Percentiles rank a stretch among this genome's conserved stretches.
Conservation (phyloP, 306 rosid genomes). For the Fragaria nilgerrensis region DNA sequence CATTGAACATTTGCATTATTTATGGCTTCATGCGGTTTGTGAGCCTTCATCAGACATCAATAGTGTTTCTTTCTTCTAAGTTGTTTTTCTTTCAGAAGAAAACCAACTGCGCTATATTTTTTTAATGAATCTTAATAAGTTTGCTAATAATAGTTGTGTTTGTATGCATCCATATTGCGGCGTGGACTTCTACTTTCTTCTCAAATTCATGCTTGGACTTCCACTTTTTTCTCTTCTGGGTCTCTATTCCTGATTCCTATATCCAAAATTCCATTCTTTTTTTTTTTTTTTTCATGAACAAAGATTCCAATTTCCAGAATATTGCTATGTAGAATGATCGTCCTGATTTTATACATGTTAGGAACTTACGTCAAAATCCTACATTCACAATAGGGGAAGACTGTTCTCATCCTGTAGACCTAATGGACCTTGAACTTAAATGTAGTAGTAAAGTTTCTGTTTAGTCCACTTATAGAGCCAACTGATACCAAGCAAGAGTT, state of each 20-base stretch:
- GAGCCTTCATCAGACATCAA: not conserved
- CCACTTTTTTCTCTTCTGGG: not conserved
- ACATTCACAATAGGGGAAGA: not conserved
- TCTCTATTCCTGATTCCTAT: not conserved
- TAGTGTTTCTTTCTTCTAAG: not conserved
- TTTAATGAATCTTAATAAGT: not conserved
- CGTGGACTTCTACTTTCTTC: not conserved
- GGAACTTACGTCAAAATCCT: not conserved
- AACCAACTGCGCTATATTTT: not conserved
- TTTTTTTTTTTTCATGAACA: too few relatives aligned
- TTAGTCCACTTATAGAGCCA: not conserved
- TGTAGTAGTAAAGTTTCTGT: not conserved
- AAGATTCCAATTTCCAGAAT: not conserved
- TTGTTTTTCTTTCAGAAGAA: not conserved
- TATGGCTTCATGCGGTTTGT: not conserved
- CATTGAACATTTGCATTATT: not conserved
- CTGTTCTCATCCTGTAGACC: constrained; percentile 8
- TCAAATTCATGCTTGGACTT: not conserved
- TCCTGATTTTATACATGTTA: not conserved
- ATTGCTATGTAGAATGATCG: not conserved
- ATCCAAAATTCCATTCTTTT: not conserved
- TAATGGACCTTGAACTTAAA: constrained; percentile 5
- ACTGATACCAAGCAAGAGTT: not conserved
- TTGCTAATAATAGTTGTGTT: not conserved
- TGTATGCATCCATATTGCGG: not conserved